A percentile compares a stretch with the other conserved stretches of the same genome.
Conservation (phyloP, 1,139 yeast species). For the Kodamaea fungicola region DNA sequence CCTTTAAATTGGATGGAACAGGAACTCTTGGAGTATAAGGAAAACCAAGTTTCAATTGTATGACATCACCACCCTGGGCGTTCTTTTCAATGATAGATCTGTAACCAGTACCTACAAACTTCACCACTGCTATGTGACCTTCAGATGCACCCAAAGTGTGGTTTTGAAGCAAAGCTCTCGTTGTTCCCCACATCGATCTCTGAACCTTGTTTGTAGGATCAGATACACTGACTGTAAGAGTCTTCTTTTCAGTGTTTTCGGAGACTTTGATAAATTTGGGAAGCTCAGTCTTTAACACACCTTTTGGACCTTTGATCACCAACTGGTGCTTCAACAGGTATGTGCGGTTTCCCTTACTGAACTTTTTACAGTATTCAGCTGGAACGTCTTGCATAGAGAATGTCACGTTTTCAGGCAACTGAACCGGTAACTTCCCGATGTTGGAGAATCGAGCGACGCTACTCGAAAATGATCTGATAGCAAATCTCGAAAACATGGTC, state of each 20-base stretch:
- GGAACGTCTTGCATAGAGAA: slow-evolving; percentile 38
- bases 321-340: slow-evolving; percentile 59
- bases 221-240: slow-evolving; percentile 52
- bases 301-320: slow-evolving; percentile 79
- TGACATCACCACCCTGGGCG: slow-evolving; percentile 54
- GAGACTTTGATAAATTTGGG: slow-evolving; percentile 66
- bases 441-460: slow-evolving; percentile 31
- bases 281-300: slow-evolving; percentile 57
- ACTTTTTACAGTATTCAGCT: slow-evolving; percentile 46
- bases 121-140: slow-evolving; percentile 84
- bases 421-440: slow-evolving; percentile 41
- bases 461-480: slow-evolving; percentile 20
- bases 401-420: slow-evolving; percentile 29
- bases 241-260: slow-evolving; percentile 22
- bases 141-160: slow-evolving; percentile 84
- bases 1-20: slow-evolving; percentile 75
- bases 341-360: slow-evolving; percentile 66
- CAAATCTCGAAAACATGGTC: slow-evolving; percentile 1
- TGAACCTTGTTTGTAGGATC: slow-evolving; percentile 64
- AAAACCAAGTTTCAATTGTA: slow-evolving; percentile 74
- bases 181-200: slow-evolving; percentile 93
- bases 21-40: slow-evolving; percentile 67
- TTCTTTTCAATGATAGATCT: slow-evolving; percentile 69
- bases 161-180: slow-evolving; percentile 74
- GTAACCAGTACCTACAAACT: slow-evolving; percentile 96